Evolutionary conservation across 2,329 filamentous ascomycete species (phyloP).

Genomic region (Ascochyta viciae-villosae): DNA sequence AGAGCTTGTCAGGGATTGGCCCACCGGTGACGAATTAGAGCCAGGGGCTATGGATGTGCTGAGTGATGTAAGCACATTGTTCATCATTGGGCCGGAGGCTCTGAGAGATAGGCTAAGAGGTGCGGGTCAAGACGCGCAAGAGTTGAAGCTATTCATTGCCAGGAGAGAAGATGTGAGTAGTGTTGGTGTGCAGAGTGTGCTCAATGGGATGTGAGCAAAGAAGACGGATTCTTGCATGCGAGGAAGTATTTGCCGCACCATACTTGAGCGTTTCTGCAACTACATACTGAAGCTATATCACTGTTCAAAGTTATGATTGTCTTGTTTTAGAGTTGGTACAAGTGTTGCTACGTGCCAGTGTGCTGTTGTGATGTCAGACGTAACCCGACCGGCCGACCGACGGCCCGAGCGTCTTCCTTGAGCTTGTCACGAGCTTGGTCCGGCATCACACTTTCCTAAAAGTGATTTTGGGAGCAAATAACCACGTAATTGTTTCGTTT

Average conservation of each 20-base stretch:
- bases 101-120: slow-evolving; percentile 59
- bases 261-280: not conserved
- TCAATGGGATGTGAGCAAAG: slow-evolving; percentile 58
- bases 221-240: not conserved
- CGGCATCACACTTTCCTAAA: not conserved
- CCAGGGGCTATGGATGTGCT: slow-evolving; percentile 75
- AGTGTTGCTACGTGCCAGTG: not conserved
- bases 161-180: slow-evolving; percentile 83
- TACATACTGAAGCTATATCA: not conserved
- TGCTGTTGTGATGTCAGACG: slow-evolving; percentile 1
- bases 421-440: slow-evolving; percentile 2
- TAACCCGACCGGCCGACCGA: slow-evolving; percentile 13
- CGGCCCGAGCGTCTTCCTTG: slow-evolving; percentile 5
- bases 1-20: slow-evolving; percentile 83
- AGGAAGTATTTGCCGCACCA: not conserved
- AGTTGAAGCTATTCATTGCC: slow-evolving; percentile 82
- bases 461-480: not conserved
- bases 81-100: slow-evolving; percentile 79
- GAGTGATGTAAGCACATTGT: slow-evolving; percentile 91
- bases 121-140: slow-evolving; percentile 53
- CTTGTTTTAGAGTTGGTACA: not conserved
- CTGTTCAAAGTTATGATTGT: not conserved
- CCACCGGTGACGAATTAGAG: slow-evolving; percentile 65
- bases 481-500: not conserved
- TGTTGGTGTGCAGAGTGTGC: slow-evolving; percentile 81